Base-by-base conservation (phyloP, 78 protist species). In the Anaeramoeba flamelloides region DNA sequence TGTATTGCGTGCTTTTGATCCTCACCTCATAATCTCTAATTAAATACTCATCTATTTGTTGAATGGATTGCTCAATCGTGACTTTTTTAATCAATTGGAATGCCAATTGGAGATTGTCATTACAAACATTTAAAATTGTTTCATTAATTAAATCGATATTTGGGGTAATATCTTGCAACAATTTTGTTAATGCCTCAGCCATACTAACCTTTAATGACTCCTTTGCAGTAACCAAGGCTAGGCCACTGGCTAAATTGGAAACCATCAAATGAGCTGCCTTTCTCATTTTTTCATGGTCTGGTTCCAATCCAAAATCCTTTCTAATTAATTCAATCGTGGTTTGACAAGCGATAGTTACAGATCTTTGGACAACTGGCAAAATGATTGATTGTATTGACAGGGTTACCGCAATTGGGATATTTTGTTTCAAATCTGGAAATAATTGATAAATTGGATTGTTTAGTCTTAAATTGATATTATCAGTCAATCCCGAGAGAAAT, bases 241-340 rank as follows among this genome's bases (percentile, higher is more conserved):
- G 86, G 40, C 83, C 74, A 37, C 92, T 88, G 31, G 99, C 92
- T 12, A 96, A 86, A 37, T 40, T 65, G 81, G 81, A 88, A 1
- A 78, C 97, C 97, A 93, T 95, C 82, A 80, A 53, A 40, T 90
- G 93, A 0, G 93, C 93, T 0, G 94, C 95, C 37, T 75, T 36
- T 74, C 82, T 81, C 94, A 95, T 84, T 65, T 82, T 78, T 36
- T 2, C 1, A 78, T 90, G 94, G 82, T 94, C 96, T 1, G 87
- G 87, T 84, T 95, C 98, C 33, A 89, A 77, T 36, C 93, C 89
- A 74, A 94, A 93, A 88, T 96, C 99, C 83, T 96, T 96, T 83
- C 81, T 38, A 32, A 94, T 83, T 34, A 96, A 76, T 77, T 93
- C 93, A 36, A 88, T 86, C 0, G 97, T 79, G 32, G 98, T 85